Conservation (phyloP, 1,284 basidiomycete genomes). For the Phlebopus sp. region DNA sequence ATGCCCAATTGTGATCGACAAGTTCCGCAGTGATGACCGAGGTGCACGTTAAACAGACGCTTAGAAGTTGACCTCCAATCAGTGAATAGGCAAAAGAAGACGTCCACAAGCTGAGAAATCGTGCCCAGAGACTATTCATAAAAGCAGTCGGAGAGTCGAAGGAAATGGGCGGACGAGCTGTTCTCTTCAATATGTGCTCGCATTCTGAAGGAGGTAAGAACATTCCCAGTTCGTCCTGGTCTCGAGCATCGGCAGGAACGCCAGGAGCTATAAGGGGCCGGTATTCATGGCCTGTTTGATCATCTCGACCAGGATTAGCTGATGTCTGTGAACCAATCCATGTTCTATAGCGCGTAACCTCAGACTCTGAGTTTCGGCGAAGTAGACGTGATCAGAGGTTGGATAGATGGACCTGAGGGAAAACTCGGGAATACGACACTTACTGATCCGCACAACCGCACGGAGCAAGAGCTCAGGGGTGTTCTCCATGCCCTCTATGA, state of each 20-base stretch:
- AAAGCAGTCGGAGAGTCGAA: constrained; percentile 24
- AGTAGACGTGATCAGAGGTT: not conserved
- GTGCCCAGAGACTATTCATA: constrained; percentile 16
- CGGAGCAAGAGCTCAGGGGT: constrained; percentile 6
- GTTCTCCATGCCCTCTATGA: too few species aligned
- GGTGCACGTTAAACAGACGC: constrained; percentile 22
- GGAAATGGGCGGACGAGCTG: constrained; percentile 14
- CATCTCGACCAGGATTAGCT: constrained; percentile 9
- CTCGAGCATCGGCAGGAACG: constrained; percentile 7
- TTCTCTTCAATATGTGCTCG: constrained; percentile 1
- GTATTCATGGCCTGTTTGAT: constrained; percentile 22
- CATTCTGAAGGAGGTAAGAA: not conserved
- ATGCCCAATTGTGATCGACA: constrained; percentile 60
- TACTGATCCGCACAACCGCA: constrained; percentile 10
- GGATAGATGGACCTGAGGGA: not conserved
- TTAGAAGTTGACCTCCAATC: constrained; percentile 28
- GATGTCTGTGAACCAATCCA: constrained; percentile 14
- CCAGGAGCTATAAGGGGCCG: constrained; percentile 20
- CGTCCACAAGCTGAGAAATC: constrained; percentile 29
- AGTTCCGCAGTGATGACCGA: constrained; percentile 71
- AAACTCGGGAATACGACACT: not conserved
- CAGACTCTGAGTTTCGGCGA: constrained; percentile 6
- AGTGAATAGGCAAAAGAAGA: constrained; percentile 27
- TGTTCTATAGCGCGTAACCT: constrained; percentile 15
- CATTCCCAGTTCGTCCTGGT: constrained; percentile 7